A percentile compares a stretch with the other conserved stretches of the same genome.
phyloP scores from a whole-genome alignment of 768 basidiomycete species.

The Agaricus blazei region DNA sequence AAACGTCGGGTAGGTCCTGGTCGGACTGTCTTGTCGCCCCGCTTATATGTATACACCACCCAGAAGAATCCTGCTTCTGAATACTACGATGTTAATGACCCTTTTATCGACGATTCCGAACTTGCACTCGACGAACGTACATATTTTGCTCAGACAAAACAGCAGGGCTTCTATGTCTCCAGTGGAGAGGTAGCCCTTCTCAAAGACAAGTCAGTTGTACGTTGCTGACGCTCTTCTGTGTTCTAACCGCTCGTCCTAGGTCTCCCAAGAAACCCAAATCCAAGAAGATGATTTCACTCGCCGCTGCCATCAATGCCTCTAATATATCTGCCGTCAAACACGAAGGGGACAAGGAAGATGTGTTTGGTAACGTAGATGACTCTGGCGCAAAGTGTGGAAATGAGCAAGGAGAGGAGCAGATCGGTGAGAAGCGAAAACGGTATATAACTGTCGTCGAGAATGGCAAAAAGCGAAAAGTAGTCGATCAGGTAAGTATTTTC shows the following conservation, averaged over 20 bases:
- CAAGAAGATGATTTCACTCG: constrained; percentile 37
- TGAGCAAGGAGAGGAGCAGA: constrained; percentile 27
- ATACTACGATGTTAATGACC: constrained; percentile 91
- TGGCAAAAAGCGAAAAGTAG: constrained; percentile 68
- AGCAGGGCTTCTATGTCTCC: constrained; percentile 90
- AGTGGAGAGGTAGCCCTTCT: constrained; percentile 83
- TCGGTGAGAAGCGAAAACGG: constrained; percentile 49
- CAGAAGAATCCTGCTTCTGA: constrained; percentile 54
- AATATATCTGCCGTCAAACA: background rate
- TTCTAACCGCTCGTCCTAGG: constrained; percentile 20
- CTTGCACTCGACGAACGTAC: constrained; percentile 86
- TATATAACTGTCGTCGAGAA: constrained; percentile 47
- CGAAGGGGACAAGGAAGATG: constrained; percentile 46
- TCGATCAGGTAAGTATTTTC: constrained; percentile 51
- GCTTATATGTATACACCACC: constrained; percentile 14
- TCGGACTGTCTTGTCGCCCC: background rate
- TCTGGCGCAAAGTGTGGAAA: constrained; percentile 8
- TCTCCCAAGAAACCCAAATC: constrained; percentile 72
- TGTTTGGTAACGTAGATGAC: constrained; percentile 41
- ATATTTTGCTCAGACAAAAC: constrained; percentile 86
- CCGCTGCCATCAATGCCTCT: constrained; percentile 13
- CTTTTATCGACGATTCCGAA: constrained; percentile 98
- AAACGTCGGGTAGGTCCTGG: constrained; percentile 23
- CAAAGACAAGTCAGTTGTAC: constrained; percentile 53
- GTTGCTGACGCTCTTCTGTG: constrained; percentile 12